Percentiles rank a stretch among this genome's conserved stretches.
These are phyloP conservation scores for Pyrenochaeta sp. DNA, from an alignment of 2,329 filamentous ascomycete genomes.

Conservation along the genomic window DNA sequence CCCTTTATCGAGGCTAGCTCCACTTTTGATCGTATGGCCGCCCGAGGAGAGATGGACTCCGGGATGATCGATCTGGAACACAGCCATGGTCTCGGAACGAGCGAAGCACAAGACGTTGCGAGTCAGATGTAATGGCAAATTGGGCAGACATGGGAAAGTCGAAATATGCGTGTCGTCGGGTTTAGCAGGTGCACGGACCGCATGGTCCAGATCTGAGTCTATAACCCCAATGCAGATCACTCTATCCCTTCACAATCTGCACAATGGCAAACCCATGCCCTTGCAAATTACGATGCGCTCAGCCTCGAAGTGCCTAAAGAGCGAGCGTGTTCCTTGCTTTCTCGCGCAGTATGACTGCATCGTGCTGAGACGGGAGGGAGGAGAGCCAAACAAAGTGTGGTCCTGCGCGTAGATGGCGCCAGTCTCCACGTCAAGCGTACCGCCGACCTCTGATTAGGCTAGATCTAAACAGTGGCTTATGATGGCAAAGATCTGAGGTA, in stretches of 20 bases:
- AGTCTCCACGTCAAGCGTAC: constrained; percentile 23
- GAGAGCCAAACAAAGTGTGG: constrained; percentile 1
- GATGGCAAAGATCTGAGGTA: constrained; percentile 7
- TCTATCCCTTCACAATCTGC: neutral
- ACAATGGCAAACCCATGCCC: neutral
- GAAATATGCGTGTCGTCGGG: neutral
- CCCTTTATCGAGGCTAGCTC: constrained; percentile 18
- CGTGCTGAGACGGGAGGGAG: neutral
- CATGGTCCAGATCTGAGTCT: constrained; percentile 3
- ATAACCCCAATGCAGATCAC: constrained; percentile 25
- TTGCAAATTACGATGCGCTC: neutral
- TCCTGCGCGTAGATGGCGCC: constrained; percentile 14
- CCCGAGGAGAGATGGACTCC: constrained; percentile 11
- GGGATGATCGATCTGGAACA: constrained; percentile 4
- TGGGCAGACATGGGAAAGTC: neutral
- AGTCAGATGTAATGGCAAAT: neutral
- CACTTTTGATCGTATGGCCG: constrained; percentile 30
- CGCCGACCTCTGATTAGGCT: constrained; percentile 9
- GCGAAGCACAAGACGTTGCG: constrained; percentile 4
- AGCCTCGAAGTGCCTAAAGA: neutral
- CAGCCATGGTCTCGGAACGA: constrained; percentile 13
- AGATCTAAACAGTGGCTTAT: constrained; percentile 18
- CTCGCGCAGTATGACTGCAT: constrained; percentile 15
- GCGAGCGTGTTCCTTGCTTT: neutral
- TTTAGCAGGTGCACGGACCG: constrained; percentile 14